Percentiles rank a stretch among this genome's conserved stretches.
These are phyloP conservation scores for Alternaria novae-zelandiae DNA, from an alignment of 2,329 filamentous ascomycete genomes.

Conservation along the genomic window DNA sequence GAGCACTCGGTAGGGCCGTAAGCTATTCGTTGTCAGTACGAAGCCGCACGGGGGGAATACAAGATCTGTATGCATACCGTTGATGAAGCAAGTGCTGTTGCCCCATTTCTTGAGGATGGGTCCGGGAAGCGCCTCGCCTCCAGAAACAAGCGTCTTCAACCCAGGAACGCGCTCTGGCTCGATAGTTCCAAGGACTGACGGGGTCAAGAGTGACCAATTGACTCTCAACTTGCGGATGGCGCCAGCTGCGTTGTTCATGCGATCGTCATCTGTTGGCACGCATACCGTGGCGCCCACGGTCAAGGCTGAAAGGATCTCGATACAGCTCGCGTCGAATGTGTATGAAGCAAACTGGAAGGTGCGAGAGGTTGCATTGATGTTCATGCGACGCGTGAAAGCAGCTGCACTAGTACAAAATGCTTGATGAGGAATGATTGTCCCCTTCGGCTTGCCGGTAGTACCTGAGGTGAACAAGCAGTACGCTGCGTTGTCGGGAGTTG, in stretches of 20 bases:
- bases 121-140: slow-evolving; percentile 52
- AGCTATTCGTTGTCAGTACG: slow-evolving; percentile 13
- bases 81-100: slow-evolving; percentile 52
- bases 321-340: slow-evolving; percentile 63
- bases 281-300: slow-evolving; percentile 59
- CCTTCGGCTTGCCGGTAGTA: slow-evolving; percentile 58
- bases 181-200: slow-evolving; percentile 48
- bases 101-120: slow-evolving; percentile 54
- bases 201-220: slow-evolving; percentile 41
- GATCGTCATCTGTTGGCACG: slow-evolving; percentile 61
- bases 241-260: slow-evolving; percentile 59
- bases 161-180: slow-evolving; percentile 49
- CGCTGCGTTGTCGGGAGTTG: slow-evolving; percentile 56
- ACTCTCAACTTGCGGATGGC: slow-evolving; percentile 43
- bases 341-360: slow-evolving; percentile 61
- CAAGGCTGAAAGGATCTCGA: slow-evolving; percentile 61
- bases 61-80: slow-evolving; percentile 47
- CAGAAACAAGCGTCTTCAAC: slow-evolving; percentile 52
- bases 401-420: slow-evolving; percentile 59
- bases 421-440: slow-evolving; percentile 68
- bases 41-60: too few species aligned
- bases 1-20: slow-evolving; percentile 45
- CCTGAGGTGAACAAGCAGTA: slow-evolving; percentile 65
- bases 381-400: slow-evolving; percentile 37
- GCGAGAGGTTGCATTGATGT: slow-evolving; percentile 61